phyloP scores from a whole-genome alignment of 2,329 filamentous ascomycete genomes.

The Penicillium sp. region DNA sequence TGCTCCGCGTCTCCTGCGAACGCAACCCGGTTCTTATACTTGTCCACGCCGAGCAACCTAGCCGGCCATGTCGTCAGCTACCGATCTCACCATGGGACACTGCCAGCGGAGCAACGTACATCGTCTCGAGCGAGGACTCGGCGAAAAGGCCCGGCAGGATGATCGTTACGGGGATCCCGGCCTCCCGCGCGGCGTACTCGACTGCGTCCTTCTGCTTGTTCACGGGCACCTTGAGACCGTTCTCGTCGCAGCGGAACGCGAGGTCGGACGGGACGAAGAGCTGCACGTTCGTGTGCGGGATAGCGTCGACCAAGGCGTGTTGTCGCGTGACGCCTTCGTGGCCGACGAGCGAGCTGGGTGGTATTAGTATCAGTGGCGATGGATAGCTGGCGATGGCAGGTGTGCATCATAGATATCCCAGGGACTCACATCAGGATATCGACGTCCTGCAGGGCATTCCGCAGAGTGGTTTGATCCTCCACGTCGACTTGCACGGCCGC shows the following conservation, averaged over 20 bases:
- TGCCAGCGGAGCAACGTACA: constrained; percentile 6
- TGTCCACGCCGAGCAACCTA: constrained; percentile 16
- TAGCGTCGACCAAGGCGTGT: constrained; percentile 16
- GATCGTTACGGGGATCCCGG: constrained; percentile 17
- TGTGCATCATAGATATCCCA: too few relatives aligned
- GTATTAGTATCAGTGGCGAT: constrained; percentile 4
- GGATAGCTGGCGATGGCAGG: too few relatives aligned
- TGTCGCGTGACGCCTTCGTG: constrained; percentile 12
- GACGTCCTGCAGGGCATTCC: constrained; percentile 12
- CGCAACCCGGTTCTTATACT: constrained; percentile 10
- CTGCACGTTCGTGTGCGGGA: constrained; percentile 17
- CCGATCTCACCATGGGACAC: too few relatives aligned
- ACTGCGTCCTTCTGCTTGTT: constrained; percentile 13
- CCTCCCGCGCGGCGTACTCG: constrained; percentile 11
- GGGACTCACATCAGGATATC: constrained; percentile 21
- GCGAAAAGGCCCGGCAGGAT: constrained; percentile 16
- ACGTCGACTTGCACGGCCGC: constrained; percentile 13
- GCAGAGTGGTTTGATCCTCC: constrained; percentile 11
- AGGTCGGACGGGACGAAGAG: constrained; percentile 21
- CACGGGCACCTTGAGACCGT: constrained; percentile 9
- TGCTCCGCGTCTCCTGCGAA: constrained; percentile 11
- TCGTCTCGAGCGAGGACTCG: constrained; percentile 15
- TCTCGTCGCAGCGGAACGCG: constrained; percentile 10
- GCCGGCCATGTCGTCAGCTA: too few relatives aligned
- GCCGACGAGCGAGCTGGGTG: constrained; percentile 20